These are phyloP conservation scores for Oemleria cerasiformis DNA, from an alignment of 306 rosid genomes.

Conservation along the genomic window DNA sequence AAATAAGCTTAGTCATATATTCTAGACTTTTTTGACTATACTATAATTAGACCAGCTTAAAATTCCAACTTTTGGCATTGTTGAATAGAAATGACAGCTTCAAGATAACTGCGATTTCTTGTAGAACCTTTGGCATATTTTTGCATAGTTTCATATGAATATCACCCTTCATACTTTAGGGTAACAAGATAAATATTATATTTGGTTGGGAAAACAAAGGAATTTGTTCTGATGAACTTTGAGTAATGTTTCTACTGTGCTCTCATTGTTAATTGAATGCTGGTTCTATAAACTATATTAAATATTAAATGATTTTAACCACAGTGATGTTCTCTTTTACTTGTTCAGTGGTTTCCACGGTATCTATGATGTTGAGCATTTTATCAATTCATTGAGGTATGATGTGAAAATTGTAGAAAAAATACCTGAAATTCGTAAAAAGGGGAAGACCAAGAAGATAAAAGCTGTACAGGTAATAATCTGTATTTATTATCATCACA, in stretches of 20 bases:
- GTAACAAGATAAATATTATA: neutral
- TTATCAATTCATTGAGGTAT: conserved; percentile 66
- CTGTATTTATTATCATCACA: conserved; percentile 5
- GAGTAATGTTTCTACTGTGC: neutral
- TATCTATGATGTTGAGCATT: conserved; percentile 94
- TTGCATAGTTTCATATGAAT: neutral
- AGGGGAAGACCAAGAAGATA: conserved; percentile 80
- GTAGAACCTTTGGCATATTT: neutral
- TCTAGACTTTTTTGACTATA: neutral
- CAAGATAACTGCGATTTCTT: neutral
- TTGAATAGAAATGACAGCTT: neutral
- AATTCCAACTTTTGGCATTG: neutral
- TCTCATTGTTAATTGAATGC: neutral
- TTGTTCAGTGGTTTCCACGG: conserved; percentile 82
- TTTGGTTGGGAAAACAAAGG: neutral
- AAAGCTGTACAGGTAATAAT: conserved; percentile 78
- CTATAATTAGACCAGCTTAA: neutral
- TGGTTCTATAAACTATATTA: neutral
- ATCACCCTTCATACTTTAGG: neutral
- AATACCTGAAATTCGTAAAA: conserved; percentile 74
- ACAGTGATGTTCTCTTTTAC: conserved; percentile 11
- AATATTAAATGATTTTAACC: neutral
- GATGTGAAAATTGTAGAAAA: conserved; percentile 81
- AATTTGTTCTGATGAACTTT: neutral
- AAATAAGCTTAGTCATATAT: too few species aligned